phyloP scores from a whole-genome alignment of 1,284 basidiomycete species.

The Tausonia pullulans region DNA sequence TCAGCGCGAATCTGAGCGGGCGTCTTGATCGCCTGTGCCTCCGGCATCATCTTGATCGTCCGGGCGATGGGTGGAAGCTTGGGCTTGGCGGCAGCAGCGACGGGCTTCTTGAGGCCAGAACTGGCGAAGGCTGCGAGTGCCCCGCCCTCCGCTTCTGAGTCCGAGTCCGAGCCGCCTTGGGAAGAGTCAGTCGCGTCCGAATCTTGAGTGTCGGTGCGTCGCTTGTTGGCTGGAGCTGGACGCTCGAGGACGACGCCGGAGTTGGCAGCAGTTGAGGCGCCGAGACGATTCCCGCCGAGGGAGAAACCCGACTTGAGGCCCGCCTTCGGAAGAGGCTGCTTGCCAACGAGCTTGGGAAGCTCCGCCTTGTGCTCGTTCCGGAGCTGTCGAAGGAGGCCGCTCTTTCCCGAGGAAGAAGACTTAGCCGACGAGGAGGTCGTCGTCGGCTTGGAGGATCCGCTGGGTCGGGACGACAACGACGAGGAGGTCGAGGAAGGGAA shows the following conservation, averaged over 20 bases:
- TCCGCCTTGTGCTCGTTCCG: constrained; percentile 23
- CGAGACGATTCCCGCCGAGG: not conserved
- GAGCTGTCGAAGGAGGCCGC: constrained; percentile 28
- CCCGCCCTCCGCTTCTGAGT: constrained; percentile 46
- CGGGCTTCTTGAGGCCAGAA: constrained; percentile 43
- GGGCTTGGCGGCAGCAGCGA: constrained; percentile 33
- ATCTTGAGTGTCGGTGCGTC: constrained; percentile 22
- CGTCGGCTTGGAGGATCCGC: constrained; percentile 18
- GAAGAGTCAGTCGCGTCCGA: constrained; percentile 35
- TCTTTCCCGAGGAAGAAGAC: constrained; percentile 23
- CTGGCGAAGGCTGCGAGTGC: constrained; percentile 53
- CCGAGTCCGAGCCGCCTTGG: constrained; percentile 37
- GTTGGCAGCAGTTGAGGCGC: no score
- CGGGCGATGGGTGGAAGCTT: constrained; percentile 44
- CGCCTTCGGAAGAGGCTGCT: not conserved
- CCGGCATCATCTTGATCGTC: constrained; percentile 54
- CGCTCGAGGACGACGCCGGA: not conserved
- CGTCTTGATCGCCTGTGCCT: constrained; percentile 39
- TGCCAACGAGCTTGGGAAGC: not conserved
- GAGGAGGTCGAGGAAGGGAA: not conserved
- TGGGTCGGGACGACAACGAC: no score
- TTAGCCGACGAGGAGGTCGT: constrained; percentile 7
- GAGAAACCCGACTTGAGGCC: constrained; percentile 12
- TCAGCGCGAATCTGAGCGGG: constrained; percentile 35
- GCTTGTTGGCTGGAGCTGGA: constrained; percentile 13